phyloP scores from a whole-genome alignment of 768 basidiomycete species.

The Goffeauzyma gilvescens region DNA sequence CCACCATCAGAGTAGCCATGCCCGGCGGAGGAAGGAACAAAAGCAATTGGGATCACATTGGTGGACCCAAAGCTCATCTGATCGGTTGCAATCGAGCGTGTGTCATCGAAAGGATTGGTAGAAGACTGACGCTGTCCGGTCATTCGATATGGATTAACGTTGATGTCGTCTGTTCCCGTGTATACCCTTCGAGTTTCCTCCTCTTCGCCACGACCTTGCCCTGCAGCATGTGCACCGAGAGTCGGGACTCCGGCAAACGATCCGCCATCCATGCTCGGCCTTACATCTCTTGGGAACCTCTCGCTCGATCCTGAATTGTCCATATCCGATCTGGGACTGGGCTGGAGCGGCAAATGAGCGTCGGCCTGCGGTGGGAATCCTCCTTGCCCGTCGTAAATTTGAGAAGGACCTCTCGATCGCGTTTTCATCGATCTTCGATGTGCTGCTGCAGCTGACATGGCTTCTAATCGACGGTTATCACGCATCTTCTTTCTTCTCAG shows the following conservation, averaged over 20 bases:
- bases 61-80: conserved; percentile 12
- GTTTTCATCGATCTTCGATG: background rate
- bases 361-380: background rate
- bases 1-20: conserved; percentile 3
- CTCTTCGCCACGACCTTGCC: no score
- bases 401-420: conserved; percentile 1
- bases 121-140: conserved; percentile 8
- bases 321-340: background rate
- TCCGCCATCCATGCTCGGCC: conserved; percentile 3
- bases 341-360: background rate
- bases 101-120: conserved; percentile 25
- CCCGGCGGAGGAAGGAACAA: conserved; percentile 19
- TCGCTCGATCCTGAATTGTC: background rate
- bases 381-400: conserved; percentile 3
- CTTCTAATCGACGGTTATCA: background rate
- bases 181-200: conserved; percentile 9
- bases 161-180: conserved; percentile 9
- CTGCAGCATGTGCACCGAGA: no score
- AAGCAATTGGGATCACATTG: conserved; percentile 29
- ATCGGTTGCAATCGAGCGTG: conserved; percentile 19
- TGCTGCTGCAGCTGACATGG: background rate
- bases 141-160: conserved; percentile 4
- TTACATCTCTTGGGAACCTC: conserved; percentile 5
- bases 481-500: conserved; percentile 22
- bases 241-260: background rate